Conservation (phyloP, 2,329 filamentous ascomycete genomes). For the Ascochyta clinopodiicola region DNA sequence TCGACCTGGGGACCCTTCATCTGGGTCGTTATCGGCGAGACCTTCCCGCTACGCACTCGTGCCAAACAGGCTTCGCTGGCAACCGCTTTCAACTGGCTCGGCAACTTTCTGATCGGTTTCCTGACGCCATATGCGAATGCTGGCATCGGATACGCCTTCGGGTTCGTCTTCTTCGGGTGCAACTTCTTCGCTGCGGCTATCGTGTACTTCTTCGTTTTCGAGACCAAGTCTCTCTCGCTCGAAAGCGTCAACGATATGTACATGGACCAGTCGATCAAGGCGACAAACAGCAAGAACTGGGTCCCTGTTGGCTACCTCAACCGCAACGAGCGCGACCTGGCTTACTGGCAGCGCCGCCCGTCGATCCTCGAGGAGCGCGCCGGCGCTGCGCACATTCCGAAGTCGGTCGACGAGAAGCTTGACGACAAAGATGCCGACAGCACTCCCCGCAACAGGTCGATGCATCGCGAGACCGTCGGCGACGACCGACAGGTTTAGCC, state of each 20-base stretch:
- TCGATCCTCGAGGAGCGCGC: constrained; percentile 26
- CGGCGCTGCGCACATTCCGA: constrained; percentile 10
- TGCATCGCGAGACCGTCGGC: constrained; percentile 30
- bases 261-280: constrained; percentile 34
- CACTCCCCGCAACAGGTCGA: constrained; percentile 29
- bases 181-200: constrained; percentile 39
- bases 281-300: constrained; percentile 44
- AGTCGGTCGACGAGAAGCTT: constrained; percentile 27
- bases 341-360: constrained; percentile 35
- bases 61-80: constrained; percentile 46
- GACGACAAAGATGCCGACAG: constrained; percentile 27
- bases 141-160: constrained; percentile 43
- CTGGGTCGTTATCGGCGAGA: constrained; percentile 54
- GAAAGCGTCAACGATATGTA: constrained; percentile 48
- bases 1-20: constrained; percentile 67
- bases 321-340: constrained; percentile 37
- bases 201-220: constrained; percentile 46
- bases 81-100: constrained; percentile 44
- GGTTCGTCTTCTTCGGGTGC: constrained; percentile 47
- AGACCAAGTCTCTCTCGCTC: constrained; percentile 44
- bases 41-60: constrained; percentile 41
- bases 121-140: constrained; percentile 44
- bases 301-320: constrained; percentile 41
- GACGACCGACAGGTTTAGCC: constrained; percentile 18
- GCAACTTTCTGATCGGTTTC: constrained; percentile 49